These are phyloP conservation scores for Carex kokanica DNA, from an alignment of 176 grass and related monocot genomes.

Conservation along the genomic window DNA sequence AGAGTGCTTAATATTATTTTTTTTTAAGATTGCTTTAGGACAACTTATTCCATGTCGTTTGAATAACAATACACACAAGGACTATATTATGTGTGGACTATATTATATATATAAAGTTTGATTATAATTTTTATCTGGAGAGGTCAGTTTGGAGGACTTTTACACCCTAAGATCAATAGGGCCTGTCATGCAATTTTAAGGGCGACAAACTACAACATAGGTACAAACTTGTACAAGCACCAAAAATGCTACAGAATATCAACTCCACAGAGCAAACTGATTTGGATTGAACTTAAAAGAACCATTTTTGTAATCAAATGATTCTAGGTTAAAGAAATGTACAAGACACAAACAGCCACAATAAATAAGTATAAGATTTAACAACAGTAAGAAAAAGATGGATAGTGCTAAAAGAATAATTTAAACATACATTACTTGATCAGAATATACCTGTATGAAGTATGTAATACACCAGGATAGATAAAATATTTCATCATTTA, in stretches of 20 bases:
- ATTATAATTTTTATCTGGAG: background rate
- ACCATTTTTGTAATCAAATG: background rate
- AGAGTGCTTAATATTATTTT: background rate
- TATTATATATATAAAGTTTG: background rate
- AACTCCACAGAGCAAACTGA: background rate
- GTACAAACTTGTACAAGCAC: background rate
- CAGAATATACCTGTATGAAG: conserved; percentile 34
- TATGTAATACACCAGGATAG: conserved; percentile 53
- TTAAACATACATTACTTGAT: background rate
- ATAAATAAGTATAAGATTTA: background rate
- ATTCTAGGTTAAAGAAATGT: background rate
- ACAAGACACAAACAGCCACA: conserved; percentile 4
- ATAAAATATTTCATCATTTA: conserved; percentile 50
- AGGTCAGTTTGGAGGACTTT: background rate
- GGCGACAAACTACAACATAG: background rate
- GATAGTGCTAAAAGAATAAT: background rate
- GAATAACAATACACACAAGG: background rate
- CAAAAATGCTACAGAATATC: background rate
- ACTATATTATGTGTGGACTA: too few relatives aligned
- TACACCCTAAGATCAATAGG: background rate
- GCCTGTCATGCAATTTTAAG: background rate
- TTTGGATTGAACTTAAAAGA: conserved; percentile 7
- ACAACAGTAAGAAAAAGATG: background rate
- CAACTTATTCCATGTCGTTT: background rate
- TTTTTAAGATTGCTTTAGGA: background rate